Evolutionary conservation across 352 stramenopile species (phyloP).

Genomic region (Halophytophthora batemanensis): DNA sequence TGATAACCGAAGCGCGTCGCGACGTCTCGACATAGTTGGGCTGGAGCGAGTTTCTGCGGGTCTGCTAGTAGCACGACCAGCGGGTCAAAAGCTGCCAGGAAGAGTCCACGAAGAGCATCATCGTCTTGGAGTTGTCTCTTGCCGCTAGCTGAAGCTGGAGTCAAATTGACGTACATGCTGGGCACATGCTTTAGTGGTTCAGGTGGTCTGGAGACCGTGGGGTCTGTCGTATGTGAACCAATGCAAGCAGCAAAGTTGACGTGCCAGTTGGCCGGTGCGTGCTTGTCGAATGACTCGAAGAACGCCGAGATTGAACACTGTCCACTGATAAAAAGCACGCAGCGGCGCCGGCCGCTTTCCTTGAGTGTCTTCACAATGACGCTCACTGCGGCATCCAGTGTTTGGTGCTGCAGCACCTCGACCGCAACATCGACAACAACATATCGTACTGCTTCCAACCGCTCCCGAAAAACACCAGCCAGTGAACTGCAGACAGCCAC

Average conservation of each 20-base stretch:
- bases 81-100: conserved; percentile 31
- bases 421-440: conserved; percentile 28
- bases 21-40: conserved; percentile 4
- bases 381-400: conserved; percentile 4
- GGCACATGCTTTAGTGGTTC: conserved; percentile 9
- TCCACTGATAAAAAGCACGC: conserved; percentile 26
- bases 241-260: conserved; percentile 23
- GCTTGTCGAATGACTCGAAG: conserved; percentile 6
- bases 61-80: conserved; percentile 30
- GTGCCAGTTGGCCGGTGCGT: conserved; percentile 15
- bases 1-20: conserved; percentile 22
- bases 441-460: conserved; percentile 17
- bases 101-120: conserved; percentile 17
- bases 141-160: background rate
- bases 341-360: conserved; percentile 17
- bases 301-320: conserved; percentile 9
- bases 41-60: conserved; percentile 7
- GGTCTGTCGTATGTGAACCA: conserved; percentile 1
- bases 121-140: background rate
- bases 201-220: background rate
- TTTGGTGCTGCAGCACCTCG: conserved; percentile 5
- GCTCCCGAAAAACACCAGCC: conserved; percentile 6
- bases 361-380: conserved; percentile 17
- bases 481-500: conserved; percentile 4
- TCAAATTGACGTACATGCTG: conserved; percentile 7